Evolutionary conservation across 768 basidiomycete species (phyloP), one percentile per base, ranked within the genome.

Genomic region (Neoboletus brunneissimus): DNA sequence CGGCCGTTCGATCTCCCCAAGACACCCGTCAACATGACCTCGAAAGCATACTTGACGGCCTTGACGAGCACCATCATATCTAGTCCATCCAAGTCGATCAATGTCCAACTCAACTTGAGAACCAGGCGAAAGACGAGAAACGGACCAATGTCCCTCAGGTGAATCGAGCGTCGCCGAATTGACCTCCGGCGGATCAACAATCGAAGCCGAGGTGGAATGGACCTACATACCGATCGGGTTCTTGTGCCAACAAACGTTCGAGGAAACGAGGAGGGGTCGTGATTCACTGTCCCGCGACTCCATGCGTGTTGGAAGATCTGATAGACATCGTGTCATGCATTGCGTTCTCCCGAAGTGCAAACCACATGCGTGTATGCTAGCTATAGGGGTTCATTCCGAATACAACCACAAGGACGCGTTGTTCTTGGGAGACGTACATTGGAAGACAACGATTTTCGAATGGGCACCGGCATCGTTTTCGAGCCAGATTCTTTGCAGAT

Each of bases 11-110:
- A 32, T 55, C 53, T 7, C n/a, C 64, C 60, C 16, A 65, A 22
- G 10, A 51, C 41, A 20, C 63, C 56, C 4, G 59, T 64, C 23
- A 61, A 48, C 59, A 61, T 55, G 37, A 64, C 2, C 40, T 56
- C 44, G 49, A 64, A 34, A 20, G 46, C 31, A 42, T 58, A 53
- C 52, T 55, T 53, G 20, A 65, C 11, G 1, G 56, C 64, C 29
- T 45, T 56, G 25, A 62, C n/a, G 38, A 65, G 44, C 64, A 65
- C 51, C 46, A 37, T 46, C 64, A 56, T 55, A 29, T 55, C 63
- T 60, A 22, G 9, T 4, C n/a, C 37, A 18, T 47, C 29, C 48
- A 18, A 31, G 6, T 22, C 11, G 10, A 22, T 45, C 32, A 41
- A 15, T 18, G 6, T 12, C 29, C 18, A 45, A 13, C 18, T 1